Evolutionary conservation across 176 grass and related monocot species (phyloP).

Genomic region (Avena insularis): DNA sequence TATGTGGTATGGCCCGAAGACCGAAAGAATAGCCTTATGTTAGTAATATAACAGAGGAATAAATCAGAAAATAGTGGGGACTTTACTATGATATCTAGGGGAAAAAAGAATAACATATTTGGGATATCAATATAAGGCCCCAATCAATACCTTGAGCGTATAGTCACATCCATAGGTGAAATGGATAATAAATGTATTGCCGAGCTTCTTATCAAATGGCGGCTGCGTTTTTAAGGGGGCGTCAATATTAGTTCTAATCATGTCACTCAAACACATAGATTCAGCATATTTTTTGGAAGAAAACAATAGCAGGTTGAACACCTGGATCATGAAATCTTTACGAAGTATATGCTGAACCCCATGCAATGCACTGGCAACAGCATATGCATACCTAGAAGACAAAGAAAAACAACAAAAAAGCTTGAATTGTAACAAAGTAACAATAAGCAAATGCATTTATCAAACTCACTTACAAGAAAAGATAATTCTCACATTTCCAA

Average conservation of each 20-base stretch:
- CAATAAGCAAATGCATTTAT: slow-evolving; percentile 33
- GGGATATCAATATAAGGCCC: slow-evolving; percentile 36
- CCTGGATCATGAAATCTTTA: slow-evolving; percentile 99
- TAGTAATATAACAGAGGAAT: slow-evolving; percentile 5
- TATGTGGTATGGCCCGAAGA: not conserved
- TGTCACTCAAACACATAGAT: slow-evolving; percentile 29
- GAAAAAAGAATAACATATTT: not conserved
- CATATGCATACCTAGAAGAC: slow-evolving; percentile 91
- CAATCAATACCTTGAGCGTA: slow-evolving; percentile 72
- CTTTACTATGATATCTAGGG: slow-evolving; percentile 7
- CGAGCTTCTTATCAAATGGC: slow-evolving; percentile 57
- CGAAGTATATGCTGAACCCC: slow-evolving; percentile 92
- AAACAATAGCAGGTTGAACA: slow-evolving; percentile 26
- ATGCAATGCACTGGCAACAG: slow-evolving; percentile 94
- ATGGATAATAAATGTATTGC: slow-evolving; percentile 77
- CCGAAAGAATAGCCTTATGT: not conserved
- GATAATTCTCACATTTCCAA: slow-evolving; percentile 82
- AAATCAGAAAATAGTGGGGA: not conserved
- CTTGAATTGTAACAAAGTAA: slow-evolving; percentile 24
- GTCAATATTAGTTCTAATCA: not conserved
- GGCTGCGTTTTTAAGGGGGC: slow-evolving; percentile 40
- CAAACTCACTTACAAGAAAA: slow-evolving; percentile 36
- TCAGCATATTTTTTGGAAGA: not conserved
- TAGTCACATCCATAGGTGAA: slow-evolving; percentile 93
- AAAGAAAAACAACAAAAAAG: slow-evolving; percentile 27